Base-by-base conservation (phyloP, 2,329 filamentous ascomycete species). In the Cladosporium sp. region DNA sequence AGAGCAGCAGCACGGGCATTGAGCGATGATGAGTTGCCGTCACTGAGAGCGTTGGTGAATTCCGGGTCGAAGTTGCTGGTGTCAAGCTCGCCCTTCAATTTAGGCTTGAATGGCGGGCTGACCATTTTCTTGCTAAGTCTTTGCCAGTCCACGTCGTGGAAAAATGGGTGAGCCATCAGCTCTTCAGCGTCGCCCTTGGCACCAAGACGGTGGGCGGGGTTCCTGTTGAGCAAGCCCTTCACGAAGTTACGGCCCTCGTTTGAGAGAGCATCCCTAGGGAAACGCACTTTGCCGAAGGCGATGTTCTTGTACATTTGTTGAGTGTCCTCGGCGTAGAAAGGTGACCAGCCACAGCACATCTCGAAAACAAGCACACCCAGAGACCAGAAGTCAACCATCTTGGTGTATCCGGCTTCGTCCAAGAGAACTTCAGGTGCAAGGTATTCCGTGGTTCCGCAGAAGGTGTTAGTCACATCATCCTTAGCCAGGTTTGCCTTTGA, bases 241-340 rank as follows among this genome's bases (percentile, higher is more conserved):
- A 99, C 95, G 74, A 99, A 99, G 79, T 97, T 98, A 66, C 95
- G 88, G 66, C 95, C 95, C 78, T 99, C 95, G 49, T 93, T 90
- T 67, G 93, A 97, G 35, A 99, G 83, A 1, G 95, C 96, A 78
- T 99, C 95, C 70, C 93, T 88, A 8, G 95, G 95, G 78, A 99
- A 99, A 67, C 95, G 87, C 66, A 99, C 95, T 78, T 99, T 99
- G 76, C 95, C 95, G 75, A 99, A 99, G 0, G 95, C 95, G 77
- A 99, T 99, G 81, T 99, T 99, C 84, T 99, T 99, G 84, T 99
- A 99, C 95, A 99, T 99, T 78, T 99, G 95, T 79, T 99, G 95
- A 0, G 95, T 99, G 76, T 99, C 95, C 75, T 99, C 95, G 65
- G 95, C 95, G 73, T 98, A 99, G 80, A 99, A 99, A 0, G 95